Conservation (phyloP, 2,329 filamentous ascomycete species). For the Colletotrichum musae region DNA sequence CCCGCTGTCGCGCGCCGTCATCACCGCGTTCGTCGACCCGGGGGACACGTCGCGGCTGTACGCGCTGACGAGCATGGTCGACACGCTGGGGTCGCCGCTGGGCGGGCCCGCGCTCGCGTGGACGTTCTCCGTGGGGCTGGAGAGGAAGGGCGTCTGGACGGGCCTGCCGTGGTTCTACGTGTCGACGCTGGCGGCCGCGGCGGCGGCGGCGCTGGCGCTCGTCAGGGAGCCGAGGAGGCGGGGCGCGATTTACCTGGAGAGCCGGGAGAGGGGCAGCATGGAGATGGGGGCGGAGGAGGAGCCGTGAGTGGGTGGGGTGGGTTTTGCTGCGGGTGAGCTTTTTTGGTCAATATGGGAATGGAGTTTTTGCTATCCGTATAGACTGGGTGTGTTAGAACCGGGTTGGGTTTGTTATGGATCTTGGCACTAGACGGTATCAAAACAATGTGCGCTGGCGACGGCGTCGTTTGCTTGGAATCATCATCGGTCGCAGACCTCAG, state of each 20-base stretch:
- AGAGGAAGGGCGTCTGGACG: conserved; percentile 52
- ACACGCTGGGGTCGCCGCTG: conserved; percentile 56
- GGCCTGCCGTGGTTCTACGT: conserved; percentile 59
- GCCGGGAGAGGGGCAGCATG: not conserved
- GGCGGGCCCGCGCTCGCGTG: conserved; percentile 57
- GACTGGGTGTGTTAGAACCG: not conserved
- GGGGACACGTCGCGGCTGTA: conserved; percentile 58
- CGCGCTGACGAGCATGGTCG: conserved; percentile 57
- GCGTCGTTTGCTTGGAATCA: not conserved
- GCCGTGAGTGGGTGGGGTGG: not conserved
- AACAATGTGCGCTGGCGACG: not conserved
- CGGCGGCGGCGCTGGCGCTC: conserved; percentile 49
- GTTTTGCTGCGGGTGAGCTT: too few relatives aligned
- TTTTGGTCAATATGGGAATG: not conserved
- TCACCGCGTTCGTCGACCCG: conserved; percentile 55
- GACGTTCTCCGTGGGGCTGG: conserved; percentile 55
- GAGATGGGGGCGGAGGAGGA: conserved; percentile 29
- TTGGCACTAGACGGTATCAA: not conserved
- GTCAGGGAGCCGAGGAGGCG: conserved; percentile 51
- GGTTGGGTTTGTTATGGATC: not conserved
- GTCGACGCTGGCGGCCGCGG: conserved; percentile 47
- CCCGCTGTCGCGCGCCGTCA: conserved; percentile 56
- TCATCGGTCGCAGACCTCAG: too few relatives aligned
- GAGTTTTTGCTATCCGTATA: not conserved
- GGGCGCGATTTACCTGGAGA: conserved; percentile 22